Evolutionary conservation across 2,329 filamentous ascomycete species (phyloP), one percentile per base, ranked within the genome.

Genomic region (Aspergillus aculeatus): DNA sequence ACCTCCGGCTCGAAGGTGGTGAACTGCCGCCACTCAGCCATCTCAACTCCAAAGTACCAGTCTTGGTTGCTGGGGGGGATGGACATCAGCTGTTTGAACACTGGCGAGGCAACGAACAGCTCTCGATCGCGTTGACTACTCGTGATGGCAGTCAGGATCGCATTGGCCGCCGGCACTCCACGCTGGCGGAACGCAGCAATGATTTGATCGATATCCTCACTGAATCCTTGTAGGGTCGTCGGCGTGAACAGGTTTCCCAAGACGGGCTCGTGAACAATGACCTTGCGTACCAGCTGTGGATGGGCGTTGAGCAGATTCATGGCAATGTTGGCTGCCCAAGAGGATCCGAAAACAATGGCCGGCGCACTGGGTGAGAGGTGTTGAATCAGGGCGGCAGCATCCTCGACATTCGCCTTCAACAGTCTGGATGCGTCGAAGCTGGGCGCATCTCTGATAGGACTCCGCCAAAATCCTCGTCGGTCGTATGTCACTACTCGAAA

Each of bases 381-480:
- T 41, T 14, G 38, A 3, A 41, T 16, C 16, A 41, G 38, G 2
- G 38, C 38, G 6, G 38, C 38, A 7, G 38, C 38, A 41, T 41
- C 38, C 38, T 19, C 38, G 38, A 41, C 38, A 6, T 41, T 41
- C 5, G 38, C 38, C 16, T n/a, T 12, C 6, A 41, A 19, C 14
- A 41, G 14, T 9, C 38, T 12, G 14, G 16, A 7, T 5, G 38
- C 14, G 16, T 41, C 38, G 21, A 31, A 14, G 14, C 47, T 5
- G 1, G 65, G 7, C 5, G 14, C 26, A 3, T 26, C 29, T 14
- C 14, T n/a, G 3, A 63, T n/a, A 31, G 47, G 50, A 41, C 62
- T 64, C 14, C 55, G 57, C 12, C 47, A 52, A 50, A 62, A 64
- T 29, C 60, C 60, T 19, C 62, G 60, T n/a, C 62, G 57, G 52